Base-by-base conservation (phyloP, 192 early-diverging fungal species). In the Funneliformis mosseae region DNA sequence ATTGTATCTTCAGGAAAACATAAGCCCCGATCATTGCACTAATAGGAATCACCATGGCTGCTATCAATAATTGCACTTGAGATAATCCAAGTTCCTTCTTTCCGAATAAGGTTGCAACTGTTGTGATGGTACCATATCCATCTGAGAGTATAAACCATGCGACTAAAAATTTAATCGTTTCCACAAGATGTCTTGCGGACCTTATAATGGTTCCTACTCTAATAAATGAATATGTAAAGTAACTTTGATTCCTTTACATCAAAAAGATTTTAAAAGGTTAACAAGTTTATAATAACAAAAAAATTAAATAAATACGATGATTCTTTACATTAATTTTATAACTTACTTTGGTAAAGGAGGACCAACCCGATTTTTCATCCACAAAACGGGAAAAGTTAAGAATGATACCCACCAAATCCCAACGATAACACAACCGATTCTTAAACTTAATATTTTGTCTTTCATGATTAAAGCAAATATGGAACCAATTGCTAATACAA, bases 101-200 rank as follows among this genome's bases (percentile, higher is more conserved):
- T 67, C 81, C 90, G 84, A 85, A 93, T 60, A 92, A 87, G 16
- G 87, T 86, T 59, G 88, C 88, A 48, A 89, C 84, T 21, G 87
- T 88, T 75, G 81, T 85, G 27, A 92, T 86, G n/a, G 92, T 92
- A 45, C 80, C 90, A 48, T 88, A 87, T 12, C 86, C 91, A 69
- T 95, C 94, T 12, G 92, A 88, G 75, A 91, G 88, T 73, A 94
- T 86, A 79, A 93, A 94, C 88, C 91, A 95, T 6, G 91, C 87
- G 10, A 93, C 59, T 10, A 95, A 83, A 82, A 92, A 93, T 70
- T 87, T 83, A 82, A 93, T 92, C 2, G 88, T 84, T 28, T 90
- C 83, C 33, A 84, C 67, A 18, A 94, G 84, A 70, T 87, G 79
- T 41, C 83, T 82, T n/a, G 88, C 89, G 63, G 87, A 75, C 21